Conservation (phyloP, 2,329 filamentous ascomycete species). For the Phyllosticta citribraziliensis region DNA sequence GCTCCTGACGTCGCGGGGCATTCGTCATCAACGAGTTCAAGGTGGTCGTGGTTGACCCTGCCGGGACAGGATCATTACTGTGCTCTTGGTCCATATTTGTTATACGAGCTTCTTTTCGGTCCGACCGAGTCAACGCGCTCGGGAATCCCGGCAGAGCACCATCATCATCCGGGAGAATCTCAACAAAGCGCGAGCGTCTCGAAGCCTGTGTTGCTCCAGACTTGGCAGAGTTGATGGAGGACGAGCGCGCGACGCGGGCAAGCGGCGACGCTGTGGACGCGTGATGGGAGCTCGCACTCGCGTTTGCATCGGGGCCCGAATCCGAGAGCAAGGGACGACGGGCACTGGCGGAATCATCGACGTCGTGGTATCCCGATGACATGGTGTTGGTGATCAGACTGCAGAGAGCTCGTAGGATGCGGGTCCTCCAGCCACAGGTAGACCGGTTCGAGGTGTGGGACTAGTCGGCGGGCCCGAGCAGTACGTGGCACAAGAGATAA, state of each 20-base stretch:
- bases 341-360: neutral
- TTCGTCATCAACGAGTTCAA: neutral
- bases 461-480: neutral
- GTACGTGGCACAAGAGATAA: neutral
- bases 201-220: slow-evolving; percentile 1
- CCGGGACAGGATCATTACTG: neutral
- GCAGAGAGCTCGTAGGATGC: neutral
- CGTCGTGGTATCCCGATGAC: neutral
- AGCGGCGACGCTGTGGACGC: neutral
- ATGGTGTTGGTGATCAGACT: neutral
- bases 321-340: neutral
- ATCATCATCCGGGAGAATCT: neutral
- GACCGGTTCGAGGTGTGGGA: neutral
- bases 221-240: neutral
- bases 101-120: neutral
- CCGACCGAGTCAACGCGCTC: neutral
- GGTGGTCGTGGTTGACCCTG: neutral
- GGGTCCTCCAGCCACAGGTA: neutral
- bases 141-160: neutral
- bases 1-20: neutral
- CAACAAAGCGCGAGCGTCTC: slow-evolving; percentile 6
- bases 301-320: neutral
- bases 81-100: neutral
- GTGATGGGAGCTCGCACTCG: neutral
- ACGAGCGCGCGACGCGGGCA: neutral